These are phyloP conservation scores for Fusarium cyanostomum DNA, from an alignment of 2,329 filamentous ascomycete genomes.

Conservation along the genomic window DNA sequence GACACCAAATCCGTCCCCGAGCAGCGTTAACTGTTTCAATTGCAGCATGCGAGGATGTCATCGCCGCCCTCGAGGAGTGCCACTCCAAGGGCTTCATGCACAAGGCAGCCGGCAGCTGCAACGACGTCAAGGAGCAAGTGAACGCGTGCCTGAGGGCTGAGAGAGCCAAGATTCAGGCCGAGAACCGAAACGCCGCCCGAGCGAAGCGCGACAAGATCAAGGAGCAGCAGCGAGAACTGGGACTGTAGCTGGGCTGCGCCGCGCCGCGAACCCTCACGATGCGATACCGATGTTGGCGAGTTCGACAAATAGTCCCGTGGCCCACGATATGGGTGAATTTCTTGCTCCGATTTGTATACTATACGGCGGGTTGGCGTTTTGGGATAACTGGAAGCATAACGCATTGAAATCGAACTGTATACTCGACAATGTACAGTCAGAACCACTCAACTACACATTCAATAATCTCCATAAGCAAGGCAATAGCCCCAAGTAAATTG, in stretches of 20 bases:
- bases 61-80: slow-evolving; percentile 93
- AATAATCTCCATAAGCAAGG: slow-evolving; percentile 7
- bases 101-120: slow-evolving; percentile 92
- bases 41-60: slow-evolving; percentile 91
- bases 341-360: slow-evolving; percentile 19
- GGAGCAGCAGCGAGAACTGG: slow-evolving; percentile 69
- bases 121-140: slow-evolving; percentile 82
- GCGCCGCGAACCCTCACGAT: neutral
- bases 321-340: neutral
- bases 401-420: slow-evolving; percentile 11
- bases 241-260: slow-evolving; percentile 42
- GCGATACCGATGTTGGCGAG: slow-evolving; percentile 5
- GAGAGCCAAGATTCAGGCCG: slow-evolving; percentile 78
- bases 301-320: neutral
- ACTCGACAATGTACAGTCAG: slow-evolving; percentile 17
- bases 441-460: slow-evolving; percentile 20
- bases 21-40: slow-evolving; percentile 30
- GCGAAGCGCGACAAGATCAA: slow-evolving; percentile 77
- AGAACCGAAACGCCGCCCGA: slow-evolving; percentile 75
- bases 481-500: no score
- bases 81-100: slow-evolving; percentile 91
- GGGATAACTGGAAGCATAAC: slow-evolving; percentile 2
- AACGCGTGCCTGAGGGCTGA: slow-evolving; percentile 86
- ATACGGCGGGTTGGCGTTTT: slow-evolving; percentile 27
- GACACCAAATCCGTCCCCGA: neutral